Conservation (phyloP, 345 rosid genomes). For the Odontarrhena argentea region DNA sequence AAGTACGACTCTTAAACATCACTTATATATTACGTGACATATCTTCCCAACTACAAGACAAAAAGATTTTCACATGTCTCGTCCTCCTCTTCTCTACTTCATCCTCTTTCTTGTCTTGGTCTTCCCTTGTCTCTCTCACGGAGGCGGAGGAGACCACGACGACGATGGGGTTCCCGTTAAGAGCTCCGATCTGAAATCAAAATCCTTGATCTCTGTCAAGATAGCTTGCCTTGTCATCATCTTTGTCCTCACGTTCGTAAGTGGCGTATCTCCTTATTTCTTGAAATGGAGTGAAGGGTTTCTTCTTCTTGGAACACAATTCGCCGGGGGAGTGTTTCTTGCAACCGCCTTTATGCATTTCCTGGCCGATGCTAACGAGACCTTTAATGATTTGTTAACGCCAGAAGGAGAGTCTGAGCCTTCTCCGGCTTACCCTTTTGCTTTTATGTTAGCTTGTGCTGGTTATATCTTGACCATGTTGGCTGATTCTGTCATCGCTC, state of each 20-base stretch:
- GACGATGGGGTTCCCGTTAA: constrained; percentile 28
- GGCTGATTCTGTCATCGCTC: constrained; percentile 61
- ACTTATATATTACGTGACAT: constrained; percentile 7
- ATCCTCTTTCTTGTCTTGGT: constrained; percentile 50
- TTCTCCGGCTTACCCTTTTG: constrained; percentile 66
- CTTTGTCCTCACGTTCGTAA: constrained; percentile 63
- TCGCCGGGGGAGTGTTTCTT: constrained; percentile 85
- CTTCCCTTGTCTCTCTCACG: constrained; percentile 56
- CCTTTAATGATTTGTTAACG: constrained; percentile 56
- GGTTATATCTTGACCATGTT: constrained; percentile 78
- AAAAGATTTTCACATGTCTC: constrained; percentile 38
- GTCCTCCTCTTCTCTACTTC: constrained; percentile 47
- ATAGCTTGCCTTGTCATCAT: constrained; percentile 67
- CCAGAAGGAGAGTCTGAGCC: constrained; percentile 42
- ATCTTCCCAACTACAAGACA: constrained; percentile 19
- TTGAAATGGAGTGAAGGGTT: constrained; percentile 81
- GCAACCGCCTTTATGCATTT: constrained; percentile 91
- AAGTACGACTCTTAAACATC: constrained; percentile 28
- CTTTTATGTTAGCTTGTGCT: constrained; percentile 77
- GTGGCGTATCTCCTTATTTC: constrained; percentile 78
- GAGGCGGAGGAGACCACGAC: constrained; percentile 42
- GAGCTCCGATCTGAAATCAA: constrained; percentile 50
- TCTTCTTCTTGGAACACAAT: constrained; percentile 74
- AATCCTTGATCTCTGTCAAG: constrained; percentile 54
- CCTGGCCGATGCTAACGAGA: constrained; percentile 72